These are phyloP conservation scores for Populus ilicifolia DNA, from an alignment of 345 rosid genomes.

Conservation along the genomic window DNA sequence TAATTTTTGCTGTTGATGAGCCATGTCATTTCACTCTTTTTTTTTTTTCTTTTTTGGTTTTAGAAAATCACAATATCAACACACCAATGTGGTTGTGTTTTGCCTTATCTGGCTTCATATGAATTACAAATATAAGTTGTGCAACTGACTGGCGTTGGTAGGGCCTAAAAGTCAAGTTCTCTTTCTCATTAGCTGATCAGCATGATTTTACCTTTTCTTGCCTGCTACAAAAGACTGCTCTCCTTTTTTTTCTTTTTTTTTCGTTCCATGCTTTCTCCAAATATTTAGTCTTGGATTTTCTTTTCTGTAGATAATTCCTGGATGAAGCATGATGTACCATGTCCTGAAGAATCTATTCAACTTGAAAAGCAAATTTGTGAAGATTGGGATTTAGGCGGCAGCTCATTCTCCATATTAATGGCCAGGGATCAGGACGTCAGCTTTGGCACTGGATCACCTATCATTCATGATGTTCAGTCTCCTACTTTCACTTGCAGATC, in stretches of 20 bases:
- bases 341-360: slow-evolving; percentile 15
- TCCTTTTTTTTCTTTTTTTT: not conserved
- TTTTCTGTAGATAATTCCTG: slow-evolving; percentile 45
- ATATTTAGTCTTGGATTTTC: not conserved
- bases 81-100: not conserved
- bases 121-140: not conserved
- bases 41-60: not conserved
- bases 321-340: slow-evolving; percentile 37
- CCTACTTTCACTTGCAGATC: slow-evolving; percentile 42
- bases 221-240: not conserved
- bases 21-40: not conserved
- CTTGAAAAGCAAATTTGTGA: slow-evolving; percentile 16
- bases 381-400: slow-evolving; percentile 33
- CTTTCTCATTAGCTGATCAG: not conserved
- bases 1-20: not conserved
- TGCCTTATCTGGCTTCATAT: not conserved
- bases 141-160: not conserved
- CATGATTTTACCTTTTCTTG: not conserved
- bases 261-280: not conserved
- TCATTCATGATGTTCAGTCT: slow-evolving; percentile 31
- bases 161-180: not conserved
- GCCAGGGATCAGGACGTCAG: slow-evolving; percentile 57
- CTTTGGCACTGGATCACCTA: slow-evolving; percentile 43
- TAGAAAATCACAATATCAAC: not conserved
- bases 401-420: slow-evolving; percentile 34